phyloP scores from a whole-genome alignment of 495 filamentous ascomycete species.

The Aspergillus bridgeri region DNA sequence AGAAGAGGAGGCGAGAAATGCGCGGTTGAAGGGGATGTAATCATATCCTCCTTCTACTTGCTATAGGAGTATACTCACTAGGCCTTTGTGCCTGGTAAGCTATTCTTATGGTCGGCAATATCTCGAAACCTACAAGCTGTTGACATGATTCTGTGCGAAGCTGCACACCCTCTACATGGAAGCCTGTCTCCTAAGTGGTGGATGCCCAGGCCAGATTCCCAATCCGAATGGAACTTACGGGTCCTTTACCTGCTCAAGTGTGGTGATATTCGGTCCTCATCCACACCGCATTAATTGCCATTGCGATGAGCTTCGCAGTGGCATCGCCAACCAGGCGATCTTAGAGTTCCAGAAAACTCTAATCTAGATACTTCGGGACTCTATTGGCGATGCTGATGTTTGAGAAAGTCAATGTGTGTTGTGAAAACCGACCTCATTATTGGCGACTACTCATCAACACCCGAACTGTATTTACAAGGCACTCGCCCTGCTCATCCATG shows the following conservation, averaged over 20 bases:
- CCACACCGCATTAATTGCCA: not conserved
- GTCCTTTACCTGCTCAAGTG: not conserved
- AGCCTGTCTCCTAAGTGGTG: too few relatives aligned
- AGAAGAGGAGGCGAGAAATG: conserved; percentile 70
- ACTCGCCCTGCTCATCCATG: not conserved
- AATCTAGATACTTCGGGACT: not conserved
- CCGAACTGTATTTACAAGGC: not conserved
- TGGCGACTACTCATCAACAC: not conserved
- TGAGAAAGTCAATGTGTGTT: not conserved
- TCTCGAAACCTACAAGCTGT: not conserved
- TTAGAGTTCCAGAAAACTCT: not conserved
- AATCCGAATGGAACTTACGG: too few relatives aligned
- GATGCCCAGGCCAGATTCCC: too few relatives aligned
- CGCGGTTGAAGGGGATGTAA: conserved; percentile 54
- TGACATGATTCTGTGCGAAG: not conserved
- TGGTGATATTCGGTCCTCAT: not conserved
- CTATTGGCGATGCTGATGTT: not conserved
- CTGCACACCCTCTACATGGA: too few relatives aligned
- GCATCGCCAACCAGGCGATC: not conserved
- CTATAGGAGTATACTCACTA: not conserved
- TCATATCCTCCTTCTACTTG: not conserved
- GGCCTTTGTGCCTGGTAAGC: not conserved
- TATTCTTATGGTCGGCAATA: not conserved
- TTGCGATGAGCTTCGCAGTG: not conserved
- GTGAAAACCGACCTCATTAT: not conserved